These are phyloP conservation scores for Hyaloscypha variabilis DNA, from an alignment of 495 filamentous ascomycete genomes.

Conservation along the genomic window DNA sequence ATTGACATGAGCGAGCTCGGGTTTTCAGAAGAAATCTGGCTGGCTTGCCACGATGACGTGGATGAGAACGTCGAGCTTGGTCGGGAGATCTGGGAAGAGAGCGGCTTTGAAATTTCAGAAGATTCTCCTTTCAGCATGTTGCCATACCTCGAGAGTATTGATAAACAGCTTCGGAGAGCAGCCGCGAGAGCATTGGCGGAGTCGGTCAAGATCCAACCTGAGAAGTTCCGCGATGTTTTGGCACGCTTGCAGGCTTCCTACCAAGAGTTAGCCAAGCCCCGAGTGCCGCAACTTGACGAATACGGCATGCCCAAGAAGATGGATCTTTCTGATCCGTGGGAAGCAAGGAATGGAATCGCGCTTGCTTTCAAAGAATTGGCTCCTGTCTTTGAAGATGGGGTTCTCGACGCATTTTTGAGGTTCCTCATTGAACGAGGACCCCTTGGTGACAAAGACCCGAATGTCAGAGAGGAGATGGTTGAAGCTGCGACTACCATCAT, in stretches of 20 bases:
- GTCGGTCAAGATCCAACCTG: constrained; percentile 59
- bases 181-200: constrained; percentile 83
- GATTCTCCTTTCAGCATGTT: constrained; percentile 66
- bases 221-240: constrained; percentile 59
- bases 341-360: constrained; percentile 83
- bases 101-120: constrained; percentile 66
- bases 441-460: constrained; percentile 73
- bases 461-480: constrained; percentile 88
- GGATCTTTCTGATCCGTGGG: constrained; percentile 86
- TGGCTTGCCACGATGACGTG: constrained; percentile 86
- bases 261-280: constrained; percentile 74
- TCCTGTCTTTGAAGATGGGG: constrained; percentile 61
- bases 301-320: constrained; percentile 91
- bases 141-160: constrained; percentile 76
- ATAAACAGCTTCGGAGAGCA: constrained; percentile 79
- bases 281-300: constrained; percentile 79
- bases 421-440: constrained; percentile 87
- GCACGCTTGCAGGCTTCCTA: constrained; percentile 69
- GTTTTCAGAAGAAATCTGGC: constrained; percentile 90
- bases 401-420: constrained; percentile 74
- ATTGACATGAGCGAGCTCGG: constrained; percentile 85
- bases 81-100: constrained; percentile 91
- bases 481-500: constrained; percentile 85
- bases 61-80: constrained; percentile 87
- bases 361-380: constrained; percentile 83